Percentiles rank a stretch among this genome's conserved stretches.
phyloP scores from a whole-genome alignment of 2,329 filamentous ascomycete genomes.

The Orbilia blumenaviensis region DNA sequence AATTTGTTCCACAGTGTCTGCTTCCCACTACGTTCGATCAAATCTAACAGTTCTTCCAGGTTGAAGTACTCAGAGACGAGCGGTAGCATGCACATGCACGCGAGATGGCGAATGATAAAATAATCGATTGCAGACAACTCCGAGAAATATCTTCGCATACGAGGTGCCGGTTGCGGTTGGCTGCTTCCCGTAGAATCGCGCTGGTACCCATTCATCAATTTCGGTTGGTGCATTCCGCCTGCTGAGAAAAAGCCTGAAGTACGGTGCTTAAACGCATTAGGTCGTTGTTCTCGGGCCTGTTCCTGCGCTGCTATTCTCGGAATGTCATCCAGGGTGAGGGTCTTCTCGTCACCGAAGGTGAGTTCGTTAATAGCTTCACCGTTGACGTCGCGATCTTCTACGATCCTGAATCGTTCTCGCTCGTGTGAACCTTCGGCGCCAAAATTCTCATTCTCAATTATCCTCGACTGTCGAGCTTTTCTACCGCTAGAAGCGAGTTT shows the following conservation, averaged over 20 bases:
- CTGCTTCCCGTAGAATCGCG: conserved; percentile 72
- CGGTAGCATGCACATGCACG: conserved; percentile 93
- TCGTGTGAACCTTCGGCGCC: conserved; percentile 62
- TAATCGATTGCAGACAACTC: conserved; percentile 95
- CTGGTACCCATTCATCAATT: conserved; percentile 74
- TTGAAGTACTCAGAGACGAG: conserved; percentile 88
- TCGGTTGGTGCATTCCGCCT: conserved; percentile 68
- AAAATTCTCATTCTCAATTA: conserved; percentile 85
- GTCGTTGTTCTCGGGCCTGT: conserved; percentile 88
- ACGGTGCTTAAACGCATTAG: conserved; percentile 79
- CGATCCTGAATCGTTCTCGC: conserved; percentile 75
- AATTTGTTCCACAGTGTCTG: conserved; percentile 98
- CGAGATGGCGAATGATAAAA: conserved; percentile 94
- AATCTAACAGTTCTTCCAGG: conserved; percentile 87
- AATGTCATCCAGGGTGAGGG: conserved; percentile 93
- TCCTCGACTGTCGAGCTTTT: conserved; percentile 86
- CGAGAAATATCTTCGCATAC: conserved; percentile 85
- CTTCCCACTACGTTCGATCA: conserved; percentile 89
- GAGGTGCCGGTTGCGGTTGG: conserved; percentile 60
- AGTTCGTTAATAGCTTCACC: conserved; percentile 77
- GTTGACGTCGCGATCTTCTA: conserved; percentile 77
- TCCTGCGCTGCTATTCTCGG: conserved; percentile 94
- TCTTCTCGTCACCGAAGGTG: conserved; percentile 89
- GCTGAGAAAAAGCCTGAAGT: conserved; percentile 46
- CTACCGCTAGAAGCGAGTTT: conserved; percentile 92